These are phyloP conservation scores for Cyberlindnera japonica DNA, from an alignment of 805 yeast species.

Conservation along the genomic window DNA sequence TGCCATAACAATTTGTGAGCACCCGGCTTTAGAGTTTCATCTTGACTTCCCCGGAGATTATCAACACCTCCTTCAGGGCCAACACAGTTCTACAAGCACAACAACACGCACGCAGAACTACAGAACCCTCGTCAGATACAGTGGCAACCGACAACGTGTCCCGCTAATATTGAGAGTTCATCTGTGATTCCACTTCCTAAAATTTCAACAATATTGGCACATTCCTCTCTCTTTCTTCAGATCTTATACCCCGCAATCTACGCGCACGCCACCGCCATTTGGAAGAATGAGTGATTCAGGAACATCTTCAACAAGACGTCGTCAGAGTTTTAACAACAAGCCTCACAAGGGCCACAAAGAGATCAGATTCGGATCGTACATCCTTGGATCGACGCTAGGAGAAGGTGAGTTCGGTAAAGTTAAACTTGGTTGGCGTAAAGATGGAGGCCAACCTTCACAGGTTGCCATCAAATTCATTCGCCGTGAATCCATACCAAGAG, in stretches of 20 bases:
- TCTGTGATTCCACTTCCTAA: too few relatives aligned
- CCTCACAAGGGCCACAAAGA: slow-evolving; percentile 47
- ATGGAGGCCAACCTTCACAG: slow-evolving; percentile 63
- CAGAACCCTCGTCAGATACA: not conserved
- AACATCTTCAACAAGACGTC: slow-evolving; percentile 20
- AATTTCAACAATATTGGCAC: not conserved
- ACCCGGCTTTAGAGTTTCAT: not conserved
- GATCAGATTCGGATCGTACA: slow-evolving; percentile 84
- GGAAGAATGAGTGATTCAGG: slow-evolving; percentile 11
- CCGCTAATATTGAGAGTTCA: too few relatives aligned
- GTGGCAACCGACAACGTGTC: not conserved
- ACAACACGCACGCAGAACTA: not conserved
- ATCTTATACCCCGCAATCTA: not conserved
- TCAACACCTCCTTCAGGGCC: not conserved
- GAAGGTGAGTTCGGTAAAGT: slow-evolving; percentile 99
- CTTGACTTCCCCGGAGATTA: not conserved
- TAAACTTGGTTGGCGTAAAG: slow-evolving; percentile 92
- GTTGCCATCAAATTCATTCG: slow-evolving; percentile 92
- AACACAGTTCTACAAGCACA: not conserved
- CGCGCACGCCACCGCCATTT: not conserved
- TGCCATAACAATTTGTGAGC: not conserved
- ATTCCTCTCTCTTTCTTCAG: not conserved
- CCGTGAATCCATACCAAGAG: slow-evolving; percentile 82
- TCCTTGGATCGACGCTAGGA: slow-evolving; percentile 89
- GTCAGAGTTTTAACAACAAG: slow-evolving; percentile 28